Conservation (phyloP, 2,329 filamentous ascomycete species). For the Stromatinia cepivora region DNA sequence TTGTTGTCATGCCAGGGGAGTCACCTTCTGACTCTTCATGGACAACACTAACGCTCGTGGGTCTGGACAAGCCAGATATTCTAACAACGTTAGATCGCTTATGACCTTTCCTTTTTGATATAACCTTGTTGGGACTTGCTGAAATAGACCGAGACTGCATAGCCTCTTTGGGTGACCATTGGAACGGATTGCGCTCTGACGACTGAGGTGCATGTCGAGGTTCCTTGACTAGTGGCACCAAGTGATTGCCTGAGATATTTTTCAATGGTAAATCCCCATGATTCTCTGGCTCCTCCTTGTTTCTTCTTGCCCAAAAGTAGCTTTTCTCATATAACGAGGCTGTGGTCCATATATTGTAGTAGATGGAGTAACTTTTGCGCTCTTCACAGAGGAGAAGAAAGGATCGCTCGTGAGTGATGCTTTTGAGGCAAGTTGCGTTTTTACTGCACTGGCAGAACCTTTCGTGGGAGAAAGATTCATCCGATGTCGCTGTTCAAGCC, state of each 20-base stretch:
- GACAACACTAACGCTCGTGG: constrained; percentile 33
- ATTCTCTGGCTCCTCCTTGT: constrained; percentile 24
- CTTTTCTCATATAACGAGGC: constrained; percentile 35
- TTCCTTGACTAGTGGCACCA: constrained; percentile 21
- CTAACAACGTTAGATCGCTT: constrained; percentile 34
- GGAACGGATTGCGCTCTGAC: constrained; percentile 33
- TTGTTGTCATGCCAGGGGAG: constrained; percentile 22
- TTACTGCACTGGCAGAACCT: constrained; percentile 17
- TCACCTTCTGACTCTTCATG: constrained; percentile 35
- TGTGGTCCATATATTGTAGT: constrained; percentile 25
- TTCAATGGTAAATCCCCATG: constrained; percentile 29
- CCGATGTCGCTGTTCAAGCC: constrained; percentile 23
- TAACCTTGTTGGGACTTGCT: constrained; percentile 24
- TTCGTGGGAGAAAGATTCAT: constrained; percentile 29
- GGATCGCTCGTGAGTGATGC: constrained; percentile 29
- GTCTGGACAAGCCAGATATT: constrained; percentile 34
- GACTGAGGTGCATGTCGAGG: not conserved
- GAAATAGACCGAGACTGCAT: constrained; percentile 26
- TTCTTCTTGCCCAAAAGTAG: constrained; percentile 34
- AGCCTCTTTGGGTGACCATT: constrained; percentile 35
- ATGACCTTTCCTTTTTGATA: constrained; percentile 32
- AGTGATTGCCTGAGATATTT: constrained; percentile 33
- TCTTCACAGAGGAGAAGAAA: constrained; percentile 32
- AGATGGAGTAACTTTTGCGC: constrained; percentile 26
- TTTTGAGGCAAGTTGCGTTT: not conserved